Base-by-base conservation (phyloP, 2,329 filamentous ascomycete genomes). In the Diaporthe sp. region DNA sequence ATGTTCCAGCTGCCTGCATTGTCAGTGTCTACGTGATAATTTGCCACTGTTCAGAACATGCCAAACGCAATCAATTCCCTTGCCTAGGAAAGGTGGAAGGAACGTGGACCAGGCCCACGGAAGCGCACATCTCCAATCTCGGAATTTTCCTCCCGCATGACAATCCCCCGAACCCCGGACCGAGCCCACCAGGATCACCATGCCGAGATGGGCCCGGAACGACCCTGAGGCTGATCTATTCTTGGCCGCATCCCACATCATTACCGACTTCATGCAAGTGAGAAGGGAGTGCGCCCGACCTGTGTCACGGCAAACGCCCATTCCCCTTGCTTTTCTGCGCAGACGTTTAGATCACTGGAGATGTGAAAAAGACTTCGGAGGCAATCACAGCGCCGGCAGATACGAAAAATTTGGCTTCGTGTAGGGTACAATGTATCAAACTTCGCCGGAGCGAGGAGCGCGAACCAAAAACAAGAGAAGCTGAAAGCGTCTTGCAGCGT, bases 151-250 rank as follows among this genome's bases (percentile, higher is more conserved):
- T 39, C 34, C 34, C 34, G 49, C 49, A 42, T 42, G 34, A 22
- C 15, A 53, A 37, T 39, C 62, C 31, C 28, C 65, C 65, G 46
- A 68, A 49, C 44, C 46, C 44, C 42, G 62, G 61, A 46, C 61
- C 61, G 42, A 65, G 42, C 61, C 61, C 42, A 6, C 44, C 62
- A 60, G 28, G 57, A 58, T 39, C 57, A 31, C 9, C 31, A 19
- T 37, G 55, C 55, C 55, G 28, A 34, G 13, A 60, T 6, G 12
- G 46, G 31, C 12, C 46, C 62, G 62, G 62, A 53, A 53, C n/a
- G 22, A 37, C 13, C 31, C n/a, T 68, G 46, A 53, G 62, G 62
- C 46, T 68, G 62, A 53, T 51, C 46, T 68, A 68, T 39, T 68
- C 46, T 53, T 55, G 65, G 65, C 49, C 31, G 65, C 46, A 70